Base-by-base conservation (phyloP, 768 basidiomycete species). In the Amanita thiersii region DNA sequence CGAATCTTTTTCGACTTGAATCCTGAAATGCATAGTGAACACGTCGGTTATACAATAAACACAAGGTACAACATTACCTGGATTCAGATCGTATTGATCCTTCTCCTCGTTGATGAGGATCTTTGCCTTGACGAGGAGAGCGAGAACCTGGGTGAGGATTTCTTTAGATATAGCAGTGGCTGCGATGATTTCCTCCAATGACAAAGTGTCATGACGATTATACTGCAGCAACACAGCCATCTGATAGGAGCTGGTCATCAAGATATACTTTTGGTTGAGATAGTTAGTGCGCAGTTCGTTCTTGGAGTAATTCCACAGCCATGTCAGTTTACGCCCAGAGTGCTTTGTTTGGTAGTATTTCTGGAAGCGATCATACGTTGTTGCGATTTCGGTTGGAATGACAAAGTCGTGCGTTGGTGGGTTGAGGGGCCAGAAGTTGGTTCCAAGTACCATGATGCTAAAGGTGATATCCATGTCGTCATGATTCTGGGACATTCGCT, bases 291-390 rank as follows among this genome's bases (percentile, higher is more conserved):
- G 81, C 31, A 99, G 74, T 57, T 98, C 96, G 64, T 93, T 94
- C 72, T 96, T 94, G 35, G 86, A 92, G 59, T 93, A 89, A 57
- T 97, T 94, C 96, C 96, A 99, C 5, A 98, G 65, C 94, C 96
- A 99, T 0, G 90, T 93, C 21, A 97, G 74, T 54, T 96, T 96
- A 44, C 96, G 86, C 7, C 94, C 94, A 1, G 86, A 88, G 62
- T 94, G 91, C 61, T 93, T 92, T 51, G 83, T 83, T 56, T 89
- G 86, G 62, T 98, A 97, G 68, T 91, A 99, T 51, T 85, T 81
- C 52, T 80, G 76, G 74, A 99, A 99, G 23, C 90, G 81, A 50
- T 96, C 86, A 59, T 92, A 91, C 4, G 87, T 90, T 19, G 85
- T 72, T 23, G 81, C 64, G 48, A 99, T 85, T 57, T 97, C 93